A percentile compares a stretch with the other conserved stretches of the same genome.
phyloP scores from a whole-genome alignment of 768 basidiomycete genomes.

The Lactarius deliciosus region DNA sequence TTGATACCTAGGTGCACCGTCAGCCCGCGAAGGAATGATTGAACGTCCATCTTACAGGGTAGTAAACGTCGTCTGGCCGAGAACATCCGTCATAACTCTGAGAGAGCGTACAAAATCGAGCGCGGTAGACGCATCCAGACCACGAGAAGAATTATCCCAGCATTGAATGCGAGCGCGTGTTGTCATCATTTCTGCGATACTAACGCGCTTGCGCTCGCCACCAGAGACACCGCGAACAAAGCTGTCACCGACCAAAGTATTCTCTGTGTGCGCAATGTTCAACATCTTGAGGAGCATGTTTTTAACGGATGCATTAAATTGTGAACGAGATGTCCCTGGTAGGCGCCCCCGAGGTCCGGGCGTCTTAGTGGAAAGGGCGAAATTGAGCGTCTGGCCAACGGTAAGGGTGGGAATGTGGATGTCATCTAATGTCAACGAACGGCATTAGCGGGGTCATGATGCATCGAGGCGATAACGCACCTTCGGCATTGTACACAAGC shows the following conservation, averaged over 20 bases:
- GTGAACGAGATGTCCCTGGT: conserved; percentile 59
- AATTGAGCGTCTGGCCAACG: conserved; percentile 73
- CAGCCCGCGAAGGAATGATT: conserved; percentile 33
- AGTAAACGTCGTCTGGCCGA: conserved; percentile 78
- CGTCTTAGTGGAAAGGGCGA: conserved; percentile 72
- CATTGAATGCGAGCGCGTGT: conserved; percentile 79
- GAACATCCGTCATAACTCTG: conserved; percentile 79
- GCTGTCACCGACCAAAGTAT: conserved; percentile 85
- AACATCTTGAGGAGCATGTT: conserved; percentile 73
- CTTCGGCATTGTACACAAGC: conserved; percentile 77
- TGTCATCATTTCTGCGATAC: conserved; percentile 87
- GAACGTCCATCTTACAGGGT: conserved; percentile 51
- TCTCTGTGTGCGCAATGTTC: conserved; percentile 76
- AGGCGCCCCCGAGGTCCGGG: conserved; percentile 75
- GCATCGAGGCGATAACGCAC: conserved; percentile 35
- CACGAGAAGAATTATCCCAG: conserved; percentile 85
- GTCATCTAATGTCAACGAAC: conserved; percentile 54
- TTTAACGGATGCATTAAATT: conserved; percentile 58
- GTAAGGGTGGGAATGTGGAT: conserved; percentile 82
- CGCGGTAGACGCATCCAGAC: conserved; percentile 84
- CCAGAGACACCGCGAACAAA: conserved; percentile 83
- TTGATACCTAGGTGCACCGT: conserved; percentile 41
- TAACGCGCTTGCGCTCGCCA: conserved; percentile 81
- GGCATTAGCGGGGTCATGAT: not conserved
- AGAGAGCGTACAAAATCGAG: conserved; percentile 82